Base-by-base conservation (phyloP, 2,329 filamentous ascomycete genomes). In the Daldinia eschscholtzii region DNA sequence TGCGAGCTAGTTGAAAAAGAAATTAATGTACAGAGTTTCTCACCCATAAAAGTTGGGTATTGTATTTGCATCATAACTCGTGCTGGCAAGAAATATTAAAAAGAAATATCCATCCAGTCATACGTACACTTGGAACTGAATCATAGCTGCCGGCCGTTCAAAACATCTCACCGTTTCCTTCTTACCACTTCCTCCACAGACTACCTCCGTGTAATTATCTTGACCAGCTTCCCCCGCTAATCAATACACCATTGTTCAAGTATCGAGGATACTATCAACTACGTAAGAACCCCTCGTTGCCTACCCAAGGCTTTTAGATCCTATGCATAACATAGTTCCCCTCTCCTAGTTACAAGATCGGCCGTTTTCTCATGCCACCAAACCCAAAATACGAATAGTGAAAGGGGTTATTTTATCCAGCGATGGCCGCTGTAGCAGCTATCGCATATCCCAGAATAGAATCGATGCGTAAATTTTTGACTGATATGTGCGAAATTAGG, bases 51-150 rank as follows among this genome's bases (percentile, higher is more conserved):
- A 23, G 46, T 41, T 46, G 50, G 66, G 66, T 64, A 65, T 66
- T 64, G 62, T 57, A 65, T 64, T 64, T 61, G 58, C 58, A 64
- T 71, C 69, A 52, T 71, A 67, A 71, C 67, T 71, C 69, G 53
- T 71, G 66, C 46, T 56, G 55, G 64, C 20, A 58, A 33, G 42
- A 57, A 42, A 28, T 57, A 41, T 28, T 57, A 28, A 64, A 57
- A 62, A 59, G 64, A 64, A 59, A 33, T 50, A 62, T 30, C 63
- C 69, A 62, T 57, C 63, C 65, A 58, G 26, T 68, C 63, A 59
- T 71, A 58, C 68, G 50, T 68, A 63, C 68, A 70, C 41, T 33
- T 57, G n/a, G 39, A 39, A 61, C 55, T 41, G 42, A 61, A 42
- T 66, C 63, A 62, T 71, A 61, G 53, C 60, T 67, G 64, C 30